These are phyloP conservation scores for Thelephora aurantiotincta DNA, from an alignment of 768 basidiomycete species.

Conservation along the genomic window DNA sequence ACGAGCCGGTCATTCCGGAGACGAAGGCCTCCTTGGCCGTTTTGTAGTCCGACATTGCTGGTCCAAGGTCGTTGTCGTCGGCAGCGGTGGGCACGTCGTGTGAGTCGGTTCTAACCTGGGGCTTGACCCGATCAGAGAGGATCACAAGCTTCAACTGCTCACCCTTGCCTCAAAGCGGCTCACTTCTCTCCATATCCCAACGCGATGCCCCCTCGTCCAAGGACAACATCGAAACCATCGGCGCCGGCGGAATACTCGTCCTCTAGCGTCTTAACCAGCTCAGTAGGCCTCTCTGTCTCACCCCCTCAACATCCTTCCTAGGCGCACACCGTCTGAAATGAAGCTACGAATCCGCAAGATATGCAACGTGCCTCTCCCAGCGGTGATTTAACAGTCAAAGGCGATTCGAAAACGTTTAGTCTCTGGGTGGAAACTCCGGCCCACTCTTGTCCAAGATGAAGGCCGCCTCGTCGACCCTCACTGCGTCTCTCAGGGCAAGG, in stretches of 20 bases:
- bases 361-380: conserved; percentile 51
- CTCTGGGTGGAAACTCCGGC: conserved; percentile 17
- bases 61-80: neutral
- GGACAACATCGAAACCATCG: neutral
- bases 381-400: conserved; percentile 55
- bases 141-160: too few relatives aligned
- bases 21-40: conserved; percentile 73
- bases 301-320: conserved; percentile 44
- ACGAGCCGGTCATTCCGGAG: conserved; percentile 57
- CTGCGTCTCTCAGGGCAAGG: conserved; percentile 4
- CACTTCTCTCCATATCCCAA: neutral
- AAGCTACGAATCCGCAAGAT: conserved; percentile 54
- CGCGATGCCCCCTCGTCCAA: neutral
- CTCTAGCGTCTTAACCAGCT: neutral
- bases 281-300: conserved; percentile 27
- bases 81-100: too few relatives aligned
- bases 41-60: conserved; percentile 38
- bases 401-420: conserved; percentile 50
- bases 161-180: too few relatives aligned
- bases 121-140: too few relatives aligned
- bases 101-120: too few relatives aligned
- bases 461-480: conserved; percentile 10
- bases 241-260: neutral
- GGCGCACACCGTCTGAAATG: conserved; percentile 53
- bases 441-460: conserved; percentile 28